Base-by-base conservation (phyloP, 2,329 filamentous ascomycete genomes). In the Fusarium humuli region DNA sequence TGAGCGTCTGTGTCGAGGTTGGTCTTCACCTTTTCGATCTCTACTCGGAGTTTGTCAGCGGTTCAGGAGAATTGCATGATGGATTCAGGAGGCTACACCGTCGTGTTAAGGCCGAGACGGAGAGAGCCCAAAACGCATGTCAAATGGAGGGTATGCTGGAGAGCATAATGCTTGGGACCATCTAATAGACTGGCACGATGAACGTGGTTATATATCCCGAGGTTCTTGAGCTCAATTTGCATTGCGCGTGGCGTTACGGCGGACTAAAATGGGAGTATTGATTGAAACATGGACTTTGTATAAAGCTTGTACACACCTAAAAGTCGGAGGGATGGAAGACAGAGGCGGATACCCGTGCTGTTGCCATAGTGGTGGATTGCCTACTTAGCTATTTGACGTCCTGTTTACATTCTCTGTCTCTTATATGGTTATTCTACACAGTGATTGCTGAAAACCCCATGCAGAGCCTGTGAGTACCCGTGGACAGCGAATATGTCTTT, bases 71-170 rank as follows among this genome's bases (percentile, higher is more conserved):
- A 78, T 87, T 98, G 59, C 90, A 93, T 66, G 85, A 85, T 52
- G 85, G 90, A 50, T 90, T 98, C 75, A 86, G 88, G 73, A 85
- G 84, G 50, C 83, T 98, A 69, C 89, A 92, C 77, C 83, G 86
- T 47, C 85, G 90, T 41, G 95, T 98, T 22, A 87, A 88, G 67
- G 83, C 87, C 42, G 93, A 96, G 79, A 91, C 94, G 13, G 93
- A 97, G 79, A 90, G 91, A 75, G 93, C 94, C 23, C 92, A 97
- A 81, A 86, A 92, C 76, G 94, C 95, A 3, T 91, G 89, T 73
- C 90, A 92, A 81, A 94, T 93, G 13, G 88, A 88, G 71, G 96
- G 95, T 4, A 98, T 98, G 94, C 81, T 98, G 70, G 93, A 95
- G 74, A 91, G 82, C 50, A 69, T 89, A 69, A 88, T 92, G 70